Evolutionary conservation across 345 rosid genomes (phyloP).

Genomic region (Eutrema heterophyllum): DNA sequence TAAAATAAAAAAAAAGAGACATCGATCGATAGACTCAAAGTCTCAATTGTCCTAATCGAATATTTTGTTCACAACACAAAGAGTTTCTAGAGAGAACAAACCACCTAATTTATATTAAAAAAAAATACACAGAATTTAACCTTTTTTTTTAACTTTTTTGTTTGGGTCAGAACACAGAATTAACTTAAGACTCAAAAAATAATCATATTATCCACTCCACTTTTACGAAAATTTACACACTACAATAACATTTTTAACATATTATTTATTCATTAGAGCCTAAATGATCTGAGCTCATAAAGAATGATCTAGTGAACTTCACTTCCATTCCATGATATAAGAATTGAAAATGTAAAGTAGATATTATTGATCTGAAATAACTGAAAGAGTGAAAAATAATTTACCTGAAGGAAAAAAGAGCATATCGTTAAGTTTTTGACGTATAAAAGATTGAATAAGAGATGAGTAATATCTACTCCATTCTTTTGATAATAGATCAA

Average conservation of each 20-base stretch:
- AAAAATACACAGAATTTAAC: too few relatives aligned
- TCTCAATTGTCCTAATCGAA: neutral
- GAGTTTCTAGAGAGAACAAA: neutral
- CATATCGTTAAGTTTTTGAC: slow-evolving; percentile 4
- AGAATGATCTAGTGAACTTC: neutral
- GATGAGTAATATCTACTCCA: neutral
- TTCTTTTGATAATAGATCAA: neutral
- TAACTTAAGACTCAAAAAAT: too few relatives aligned
- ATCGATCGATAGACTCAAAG: neutral
- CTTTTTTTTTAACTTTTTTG: too few relatives aligned
- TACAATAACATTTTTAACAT: neutral
- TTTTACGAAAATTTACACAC: neutral
- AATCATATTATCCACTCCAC: neutral
- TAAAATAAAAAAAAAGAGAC: too few relatives aligned
- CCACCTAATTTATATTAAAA: neutral
- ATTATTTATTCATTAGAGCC: neutral
- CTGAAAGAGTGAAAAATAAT: neutral
- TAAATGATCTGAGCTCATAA: too few relatives aligned
- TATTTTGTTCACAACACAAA: neutral
- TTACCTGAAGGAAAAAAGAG: slow-evolving; percentile 8
- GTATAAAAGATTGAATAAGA: neutral
- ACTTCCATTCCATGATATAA: too few relatives aligned
- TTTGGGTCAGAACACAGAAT: too few relatives aligned
- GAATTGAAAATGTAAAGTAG: neutral
- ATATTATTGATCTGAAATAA: neutral